These are phyloP conservation scores for Eutrema heterophyllum DNA, from an alignment of 345 rosid species.

Conservation along the genomic window DNA sequence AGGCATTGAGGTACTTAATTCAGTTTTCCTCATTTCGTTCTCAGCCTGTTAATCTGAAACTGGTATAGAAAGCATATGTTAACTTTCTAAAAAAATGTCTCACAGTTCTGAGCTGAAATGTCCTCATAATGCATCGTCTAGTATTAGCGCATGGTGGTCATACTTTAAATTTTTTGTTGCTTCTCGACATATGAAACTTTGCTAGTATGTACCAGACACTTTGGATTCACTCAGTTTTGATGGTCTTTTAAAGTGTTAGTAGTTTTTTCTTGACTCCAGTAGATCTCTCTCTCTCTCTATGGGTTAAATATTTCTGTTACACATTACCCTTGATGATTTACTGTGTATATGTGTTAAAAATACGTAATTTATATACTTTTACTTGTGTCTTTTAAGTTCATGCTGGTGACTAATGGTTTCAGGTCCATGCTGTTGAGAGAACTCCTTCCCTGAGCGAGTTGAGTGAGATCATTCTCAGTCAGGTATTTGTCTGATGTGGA, in stretches of 20 bases:
- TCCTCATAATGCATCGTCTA: neutral
- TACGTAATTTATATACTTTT: neutral
- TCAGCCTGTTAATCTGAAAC: neutral
- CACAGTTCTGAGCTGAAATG: neutral
- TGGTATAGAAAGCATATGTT: neutral
- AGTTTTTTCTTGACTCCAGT: neutral
- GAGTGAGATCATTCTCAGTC: slow-evolving; percentile 84
- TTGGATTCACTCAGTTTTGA: neutral
- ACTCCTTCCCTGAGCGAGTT: slow-evolving; percentile 98
- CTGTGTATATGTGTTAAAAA: neutral
- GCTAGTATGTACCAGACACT: neutral
- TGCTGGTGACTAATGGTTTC: slow-evolving; percentile 22
- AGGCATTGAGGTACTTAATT: slow-evolving; percentile 67
- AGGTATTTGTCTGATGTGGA: slow-evolving; percentile 44
- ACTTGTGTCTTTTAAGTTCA: neutral
- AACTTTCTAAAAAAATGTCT: neutral
- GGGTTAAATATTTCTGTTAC: neutral
- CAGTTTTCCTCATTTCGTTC: neutral
- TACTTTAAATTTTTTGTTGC: neutral
- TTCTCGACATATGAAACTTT: neutral
- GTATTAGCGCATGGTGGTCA: neutral
- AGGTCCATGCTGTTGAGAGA: slow-evolving; percentile 87
- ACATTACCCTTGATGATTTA: neutral
- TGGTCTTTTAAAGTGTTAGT: neutral
- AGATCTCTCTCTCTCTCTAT: neutral